Conservation (phyloP, 169 alveolate genomes). For the Prorocentrum cordatum region DNA sequence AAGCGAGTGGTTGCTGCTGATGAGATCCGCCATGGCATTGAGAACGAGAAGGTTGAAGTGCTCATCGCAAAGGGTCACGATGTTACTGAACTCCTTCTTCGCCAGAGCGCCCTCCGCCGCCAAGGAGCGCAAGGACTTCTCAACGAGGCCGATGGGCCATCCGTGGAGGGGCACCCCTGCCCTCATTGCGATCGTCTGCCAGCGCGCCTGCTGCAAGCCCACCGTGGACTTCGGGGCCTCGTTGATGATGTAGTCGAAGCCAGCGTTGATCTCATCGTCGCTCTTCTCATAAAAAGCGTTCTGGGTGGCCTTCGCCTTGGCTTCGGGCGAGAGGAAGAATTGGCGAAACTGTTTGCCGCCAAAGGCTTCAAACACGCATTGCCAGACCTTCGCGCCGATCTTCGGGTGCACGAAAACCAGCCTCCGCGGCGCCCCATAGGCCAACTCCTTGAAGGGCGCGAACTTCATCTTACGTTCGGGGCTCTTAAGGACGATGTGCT, state of each 20-base stretch:
- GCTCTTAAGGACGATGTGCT: not conserved
- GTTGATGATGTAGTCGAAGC: not conserved
- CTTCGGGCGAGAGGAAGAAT: not conserved
- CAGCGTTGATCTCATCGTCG: constrained; percentile 7
- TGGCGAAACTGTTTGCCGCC: not conserved
- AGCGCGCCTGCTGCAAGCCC: not conserved
- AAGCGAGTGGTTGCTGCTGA: no score
- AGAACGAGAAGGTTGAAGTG: no score
- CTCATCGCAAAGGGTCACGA: no score
- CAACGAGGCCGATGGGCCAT: not conserved
- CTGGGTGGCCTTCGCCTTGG: not conserved
- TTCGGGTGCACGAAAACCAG: not conserved
- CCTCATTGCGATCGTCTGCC: not conserved
- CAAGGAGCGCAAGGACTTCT: not conserved
- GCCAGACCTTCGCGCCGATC: not conserved
- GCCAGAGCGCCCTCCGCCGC: not conserved
- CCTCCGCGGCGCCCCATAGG: not conserved
- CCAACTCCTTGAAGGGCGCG: not conserved
- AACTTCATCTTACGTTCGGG: not conserved
- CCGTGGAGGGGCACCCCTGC: not conserved
- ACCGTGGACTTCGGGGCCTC: not conserved
- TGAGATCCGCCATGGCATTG: no score
- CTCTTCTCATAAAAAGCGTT: not conserved
- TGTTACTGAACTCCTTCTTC: not conserved
- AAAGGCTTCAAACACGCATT: not conserved